Base-by-base conservation (phyloP, 257 asterid genomes). In the Primulina huaijiensis region DNA sequence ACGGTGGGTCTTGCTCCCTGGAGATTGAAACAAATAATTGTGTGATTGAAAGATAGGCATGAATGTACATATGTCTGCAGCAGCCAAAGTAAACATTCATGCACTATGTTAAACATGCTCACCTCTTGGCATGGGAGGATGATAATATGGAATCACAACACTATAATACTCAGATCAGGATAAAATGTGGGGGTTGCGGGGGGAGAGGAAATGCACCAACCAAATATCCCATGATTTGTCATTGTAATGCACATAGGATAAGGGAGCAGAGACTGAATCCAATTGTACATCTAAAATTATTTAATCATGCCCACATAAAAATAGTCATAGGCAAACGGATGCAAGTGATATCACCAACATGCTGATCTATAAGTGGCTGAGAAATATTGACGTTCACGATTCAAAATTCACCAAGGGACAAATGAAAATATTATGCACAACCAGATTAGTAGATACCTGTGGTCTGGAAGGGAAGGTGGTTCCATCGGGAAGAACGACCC, bases 401-500 rank as follows among this genome's bases (percentile, higher is more conserved):
- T 6, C 64, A 46, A 62, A 43, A 69, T 53, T 27, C 75, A 29
- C 34, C 52, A 71, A 19, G 64, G 31, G 64, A 67, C 8, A 61
- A 37, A 10, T 59, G 11, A 40, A 59, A 59, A 27, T 25, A 6
- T 53, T 64, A 64, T 3, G 56, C 68, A 43, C 61, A 17, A 40
- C 21, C 33, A 65, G 35, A 61, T 38, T 37, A 35, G 38, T 9
- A 58, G 40, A 71, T 86, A 90, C 98, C 95, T 86, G 99, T 37
- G 89, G 76, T 79, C 82, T 86, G 67, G 97, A 82, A 74, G 99
- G 99, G 66, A 83, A 93, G 63, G 99, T 93, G 75, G 99, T 93
- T 62, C 99, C 99, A 85, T 93, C 99, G n/a, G 97, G 97, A 79
- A 89, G 96, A 83, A 90, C 99, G 72, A 89, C 96, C 97, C 96